A percentile compares a stretch with the other conserved stretches of the same genome.
phyloP scores from a whole-genome alignment of 345 rosid genomes.

The Lepidium didymum region DNA sequence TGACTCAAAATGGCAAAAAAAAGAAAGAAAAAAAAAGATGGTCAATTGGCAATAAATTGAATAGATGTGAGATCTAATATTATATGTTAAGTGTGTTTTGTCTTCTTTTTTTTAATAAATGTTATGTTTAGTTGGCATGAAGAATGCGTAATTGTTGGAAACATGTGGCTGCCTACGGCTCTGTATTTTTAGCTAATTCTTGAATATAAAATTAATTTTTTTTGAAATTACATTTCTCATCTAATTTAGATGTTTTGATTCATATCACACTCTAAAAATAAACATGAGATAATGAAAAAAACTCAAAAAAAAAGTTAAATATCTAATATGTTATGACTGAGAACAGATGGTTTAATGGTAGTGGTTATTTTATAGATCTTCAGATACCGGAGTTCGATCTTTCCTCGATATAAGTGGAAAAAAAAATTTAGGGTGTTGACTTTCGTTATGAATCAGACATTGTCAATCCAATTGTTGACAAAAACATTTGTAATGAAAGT shows the following conservation, averaged over 20 bases:
- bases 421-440: too few relatives aligned
- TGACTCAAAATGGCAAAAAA: conserved; percentile 17
- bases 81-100: conserved; percentile 3
- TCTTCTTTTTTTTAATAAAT: neutral
- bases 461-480: too few relatives aligned
- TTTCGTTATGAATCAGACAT: too few relatives aligned
- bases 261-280: neutral
- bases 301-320: too few relatives aligned
- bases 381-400: too few relatives aligned
- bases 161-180: neutral
- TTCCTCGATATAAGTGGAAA: too few relatives aligned
- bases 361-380: too few relatives aligned
- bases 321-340: too few relatives aligned
- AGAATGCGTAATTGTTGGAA: neutral
- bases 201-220: neutral
- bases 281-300: too few relatives aligned
- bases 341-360: too few relatives aligned
- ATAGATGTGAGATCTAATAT: neutral
- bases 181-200: conserved; percentile 3
- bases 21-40: neutral
- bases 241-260: neutral
- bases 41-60: conserved; percentile 16
- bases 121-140: conserved; percentile 10
- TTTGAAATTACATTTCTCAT: neutral
- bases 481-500: too few relatives aligned